Evolutionary conservation across 1,139 yeast genomes (phyloP).

Genomic region (Debaryomyces nepalensis): DNA sequence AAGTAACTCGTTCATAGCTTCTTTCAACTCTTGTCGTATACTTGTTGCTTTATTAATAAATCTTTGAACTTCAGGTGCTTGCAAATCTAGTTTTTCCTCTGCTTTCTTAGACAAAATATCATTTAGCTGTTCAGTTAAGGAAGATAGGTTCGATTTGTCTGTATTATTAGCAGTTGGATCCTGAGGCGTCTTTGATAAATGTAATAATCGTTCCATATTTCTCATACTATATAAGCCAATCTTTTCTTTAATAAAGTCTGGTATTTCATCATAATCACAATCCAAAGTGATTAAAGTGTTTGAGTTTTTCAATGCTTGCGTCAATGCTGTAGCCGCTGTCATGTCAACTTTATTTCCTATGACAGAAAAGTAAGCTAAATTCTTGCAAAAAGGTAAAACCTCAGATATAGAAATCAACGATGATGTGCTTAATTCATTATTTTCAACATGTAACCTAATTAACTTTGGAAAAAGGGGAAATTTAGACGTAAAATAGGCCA

Average conservation of each 20-base stretch:
- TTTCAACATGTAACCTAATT: slow-evolving; percentile 63
- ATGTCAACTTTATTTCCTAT: slow-evolving; percentile 61
- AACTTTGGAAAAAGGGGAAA: slow-evolving; percentile 64
- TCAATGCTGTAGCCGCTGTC: slow-evolving; percentile 42
- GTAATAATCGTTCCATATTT: slow-evolving; percentile 60
- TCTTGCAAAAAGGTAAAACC: slow-evolving; percentile 62
- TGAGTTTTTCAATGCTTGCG: slow-evolving; percentile 48
- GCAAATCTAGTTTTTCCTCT: slow-evolving; percentile 32
- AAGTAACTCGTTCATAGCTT: slow-evolving; percentile 60
- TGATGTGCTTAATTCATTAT: slow-evolving; percentile 53
- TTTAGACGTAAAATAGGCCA: slow-evolving; percentile 51
- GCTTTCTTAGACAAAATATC: slow-evolving; percentile 36
- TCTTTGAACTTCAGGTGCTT: slow-evolving; percentile 34
- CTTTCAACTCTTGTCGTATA: slow-evolving; percentile 52
- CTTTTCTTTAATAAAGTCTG: slow-evolving; percentile 54
- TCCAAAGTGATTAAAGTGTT: slow-evolving; percentile 45
- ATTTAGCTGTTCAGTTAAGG: slow-evolving; percentile 45
- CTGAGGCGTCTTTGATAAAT: slow-evolving; percentile 20
- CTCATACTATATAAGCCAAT: slow-evolving; percentile 72
- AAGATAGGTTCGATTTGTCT: slow-evolving; percentile 17
- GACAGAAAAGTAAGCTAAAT: slow-evolving; percentile 61
- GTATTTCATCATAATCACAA: slow-evolving; percentile 43
- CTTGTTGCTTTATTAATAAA: slow-evolving; percentile 50
- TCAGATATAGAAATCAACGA: slow-evolving; percentile 62
- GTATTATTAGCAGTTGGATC: slow-evolving; percentile 8